These are phyloP conservation scores for Remersonia thermophila DNA, from an alignment of 2,329 filamentous ascomycete genomes.

Conservation along the genomic window DNA sequence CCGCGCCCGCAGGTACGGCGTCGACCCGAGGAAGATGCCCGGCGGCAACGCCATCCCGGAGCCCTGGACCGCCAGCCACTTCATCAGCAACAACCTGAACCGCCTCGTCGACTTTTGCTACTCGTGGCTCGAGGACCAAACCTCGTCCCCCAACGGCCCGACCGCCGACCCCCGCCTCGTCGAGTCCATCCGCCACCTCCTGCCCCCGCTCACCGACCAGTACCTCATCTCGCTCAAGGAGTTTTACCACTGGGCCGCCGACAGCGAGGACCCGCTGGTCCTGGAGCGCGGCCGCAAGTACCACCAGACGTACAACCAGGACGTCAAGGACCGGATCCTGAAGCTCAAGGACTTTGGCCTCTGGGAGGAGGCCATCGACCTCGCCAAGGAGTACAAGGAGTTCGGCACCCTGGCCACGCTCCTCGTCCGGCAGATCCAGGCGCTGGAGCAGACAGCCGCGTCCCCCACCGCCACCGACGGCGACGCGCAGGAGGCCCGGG, in stretches of 20 bases:
- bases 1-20: slow-evolving; percentile 59
- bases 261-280: slow-evolving; percentile 31
- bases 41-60: slow-evolving; percentile 60
- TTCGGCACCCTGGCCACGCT: slow-evolving; percentile 44
- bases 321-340: slow-evolving; percentile 40
- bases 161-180: slow-evolving; percentile 29
- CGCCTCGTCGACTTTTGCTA: slow-evolving; percentile 46
- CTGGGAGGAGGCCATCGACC: slow-evolving; percentile 44
- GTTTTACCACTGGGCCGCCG: slow-evolving; percentile 37
- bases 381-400: slow-evolving; percentile 46
- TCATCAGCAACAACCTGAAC: slow-evolving; percentile 48
- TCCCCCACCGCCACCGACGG: slow-evolving; percentile 25
- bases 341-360: slow-evolving; percentile 41
- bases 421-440: slow-evolving; percentile 40
- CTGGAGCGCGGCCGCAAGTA: slow-evolving; percentile 34
- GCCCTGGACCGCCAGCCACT: slow-evolving; percentile 71
- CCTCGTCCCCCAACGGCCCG: slow-evolving; percentile 16
- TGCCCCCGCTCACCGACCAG: slow-evolving; percentile 40
- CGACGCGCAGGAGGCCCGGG: slow-evolving; percentile 27
- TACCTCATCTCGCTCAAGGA: slow-evolving; percentile 44
- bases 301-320: slow-evolving; percentile 31
- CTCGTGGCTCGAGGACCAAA: slow-evolving; percentile 41
- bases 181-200: slow-evolving; percentile 32
- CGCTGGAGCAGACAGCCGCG: slow-evolving; percentile 25
- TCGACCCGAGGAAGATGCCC: slow-evolving; percentile 48